phyloP scores from a whole-genome alignment of 164 flowering plant genomes.

The Chimonanthus salicifolius region DNA sequence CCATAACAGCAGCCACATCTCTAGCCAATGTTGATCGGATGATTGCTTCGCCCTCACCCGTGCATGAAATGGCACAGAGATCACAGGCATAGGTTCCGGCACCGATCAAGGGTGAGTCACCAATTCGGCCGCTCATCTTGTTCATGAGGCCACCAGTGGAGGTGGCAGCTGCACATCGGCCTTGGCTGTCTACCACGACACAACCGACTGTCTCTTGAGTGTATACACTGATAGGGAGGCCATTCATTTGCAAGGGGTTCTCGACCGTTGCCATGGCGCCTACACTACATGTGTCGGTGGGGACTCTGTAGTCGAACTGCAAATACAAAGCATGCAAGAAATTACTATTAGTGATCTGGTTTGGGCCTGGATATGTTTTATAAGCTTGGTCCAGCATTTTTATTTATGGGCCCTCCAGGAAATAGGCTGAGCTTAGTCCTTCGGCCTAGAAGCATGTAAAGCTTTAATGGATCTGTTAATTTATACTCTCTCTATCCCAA shows the following conservation, averaged over 20 bases:
- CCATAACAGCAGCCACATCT: conserved; percentile 95
- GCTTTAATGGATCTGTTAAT: no score
- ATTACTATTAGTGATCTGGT: neutral
- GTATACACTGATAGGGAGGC: conserved; percentile 69
- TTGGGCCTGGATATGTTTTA: no score
- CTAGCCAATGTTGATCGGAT: conserved; percentile 78
- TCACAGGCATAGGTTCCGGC: conserved; percentile 85
- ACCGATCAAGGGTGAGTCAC: conserved; percentile 91
- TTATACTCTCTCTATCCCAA: no score
- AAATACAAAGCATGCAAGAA: neutral
- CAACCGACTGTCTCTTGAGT: conserved; percentile 95
- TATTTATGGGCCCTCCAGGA: no score
- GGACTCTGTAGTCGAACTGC: conserved; percentile 89
- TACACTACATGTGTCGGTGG: conserved; percentile 46
- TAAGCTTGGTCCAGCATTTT: no score
- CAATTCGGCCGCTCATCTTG: conserved; percentile 85
- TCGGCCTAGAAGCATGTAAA: no score
- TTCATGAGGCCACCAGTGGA: conserved; percentile 95
- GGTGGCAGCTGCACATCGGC: conserved; percentile 89
- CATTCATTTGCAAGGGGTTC: conserved; percentile 56
- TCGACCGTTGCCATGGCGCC: conserved; percentile 30
- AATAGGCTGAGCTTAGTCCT: no score
- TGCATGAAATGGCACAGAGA: conserved; percentile 85
- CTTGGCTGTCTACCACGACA: conserved; percentile 79
- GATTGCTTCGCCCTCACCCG: conserved; percentile 94